Evolutionary conservation across 2,329 filamentous ascomycete species (phyloP).

Genomic region (Cercospora sesami): DNA sequence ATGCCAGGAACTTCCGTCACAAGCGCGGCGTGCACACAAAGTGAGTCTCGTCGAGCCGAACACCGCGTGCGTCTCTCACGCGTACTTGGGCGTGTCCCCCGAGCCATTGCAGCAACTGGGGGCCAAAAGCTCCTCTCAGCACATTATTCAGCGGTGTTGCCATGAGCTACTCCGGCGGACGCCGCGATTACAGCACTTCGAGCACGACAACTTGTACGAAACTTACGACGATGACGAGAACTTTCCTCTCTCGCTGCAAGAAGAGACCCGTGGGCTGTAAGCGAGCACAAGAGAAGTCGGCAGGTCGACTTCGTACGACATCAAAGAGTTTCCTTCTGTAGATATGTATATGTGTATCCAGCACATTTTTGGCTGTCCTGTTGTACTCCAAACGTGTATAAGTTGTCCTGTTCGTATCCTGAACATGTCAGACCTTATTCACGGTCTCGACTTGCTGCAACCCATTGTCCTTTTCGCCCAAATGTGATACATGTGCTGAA

Average conservation of each 20-base stretch:
- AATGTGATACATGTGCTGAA: not conserved
- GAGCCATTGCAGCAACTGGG: not conserved
- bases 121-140: not conserved
- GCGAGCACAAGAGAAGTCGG: not conserved
- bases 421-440: not conserved
- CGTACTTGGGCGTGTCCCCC: too few relatives aligned
- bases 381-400: not conserved
- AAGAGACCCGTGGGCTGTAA: too few relatives aligned
- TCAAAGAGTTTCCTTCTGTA: not conserved
- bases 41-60: not conserved
- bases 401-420: not conserved
- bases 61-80: not conserved
- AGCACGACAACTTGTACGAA: not conserved
- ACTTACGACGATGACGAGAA: not conserved
- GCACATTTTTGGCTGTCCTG: not conserved
- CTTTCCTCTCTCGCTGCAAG: too few relatives aligned
- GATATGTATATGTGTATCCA: not conserved
- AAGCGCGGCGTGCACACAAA: too few relatives aligned
- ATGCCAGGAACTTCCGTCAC: not conserved
- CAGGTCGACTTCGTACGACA: not conserved
- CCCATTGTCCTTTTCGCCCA: not conserved
- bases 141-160: not conserved
- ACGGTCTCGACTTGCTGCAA: not conserved
- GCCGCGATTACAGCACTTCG: not conserved
- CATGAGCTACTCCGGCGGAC: not conserved